These are phyloP conservation scores for Scopulariopsis brevicaulis DNA, from an alignment of 2,329 filamentous ascomycete species.

Conservation along the genomic window DNA sequence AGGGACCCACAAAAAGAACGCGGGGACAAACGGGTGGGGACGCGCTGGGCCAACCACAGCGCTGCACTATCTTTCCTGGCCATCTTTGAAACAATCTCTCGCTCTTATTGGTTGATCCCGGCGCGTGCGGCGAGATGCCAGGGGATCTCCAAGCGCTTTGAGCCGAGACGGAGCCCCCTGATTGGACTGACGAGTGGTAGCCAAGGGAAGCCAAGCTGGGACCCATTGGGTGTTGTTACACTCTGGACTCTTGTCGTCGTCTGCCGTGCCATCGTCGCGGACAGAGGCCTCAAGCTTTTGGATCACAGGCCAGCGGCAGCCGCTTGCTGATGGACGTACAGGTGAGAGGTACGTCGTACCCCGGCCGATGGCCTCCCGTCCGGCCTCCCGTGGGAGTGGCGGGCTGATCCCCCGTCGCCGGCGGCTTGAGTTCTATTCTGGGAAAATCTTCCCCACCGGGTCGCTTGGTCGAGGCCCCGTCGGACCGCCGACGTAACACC, in stretches of 20 bases:
- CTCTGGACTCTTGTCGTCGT: too few species aligned
- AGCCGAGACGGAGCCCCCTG: background rate
- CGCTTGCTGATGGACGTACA: too few species aligned
- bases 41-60: background rate
- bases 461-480: background rate
- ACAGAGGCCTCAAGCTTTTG: too few species aligned
- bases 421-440: background rate
- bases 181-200: background rate
- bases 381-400: background rate
- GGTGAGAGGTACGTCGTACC: too few species aligned
- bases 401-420: background rate
- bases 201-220: background rate
- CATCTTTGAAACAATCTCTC: background rate
- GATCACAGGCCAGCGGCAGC: too few species aligned
- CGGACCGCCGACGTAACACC: background rate
- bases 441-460: background rate
- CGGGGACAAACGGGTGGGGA: background rate
- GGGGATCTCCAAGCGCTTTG: background rate
- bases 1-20: too few species aligned
- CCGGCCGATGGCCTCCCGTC: too few species aligned
- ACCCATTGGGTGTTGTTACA: too few species aligned
- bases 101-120: background rate
- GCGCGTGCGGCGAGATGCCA: background rate
- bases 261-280: too few species aligned
- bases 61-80: background rate